Percentiles rank a stretch among this genome's conserved stretches.
Evolutionary conservation across 495 filamentous ascomycete species (phyloP).

Genomic region (Talaromyces nanjingensis): DNA sequence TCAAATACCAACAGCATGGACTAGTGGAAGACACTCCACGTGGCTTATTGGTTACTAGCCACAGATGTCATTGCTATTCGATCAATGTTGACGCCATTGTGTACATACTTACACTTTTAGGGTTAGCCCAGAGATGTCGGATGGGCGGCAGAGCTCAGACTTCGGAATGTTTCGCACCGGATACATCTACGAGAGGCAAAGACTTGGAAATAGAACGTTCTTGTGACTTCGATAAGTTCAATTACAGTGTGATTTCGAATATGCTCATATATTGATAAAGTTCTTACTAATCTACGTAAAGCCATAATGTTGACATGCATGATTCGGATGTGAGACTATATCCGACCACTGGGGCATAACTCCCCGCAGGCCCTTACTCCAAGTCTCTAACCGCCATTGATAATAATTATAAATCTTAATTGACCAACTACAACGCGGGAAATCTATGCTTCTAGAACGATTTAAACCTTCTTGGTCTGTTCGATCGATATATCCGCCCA

Average conservation of each 20-base stretch:
- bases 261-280: background rate
- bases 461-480: background rate
- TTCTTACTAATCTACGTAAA: background rate
- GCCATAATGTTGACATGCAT: background rate
- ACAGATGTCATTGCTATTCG: background rate
- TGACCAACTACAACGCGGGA: background rate
- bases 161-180: background rate
- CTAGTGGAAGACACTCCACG: background rate
- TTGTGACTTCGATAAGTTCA: background rate
- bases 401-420: background rate
- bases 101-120: background rate
- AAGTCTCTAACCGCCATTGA: no score
- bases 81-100: background rate
- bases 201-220: background rate
- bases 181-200: background rate
- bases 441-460: background rate
- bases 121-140: background rate
- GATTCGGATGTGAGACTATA: background rate
- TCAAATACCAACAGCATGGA: no score
- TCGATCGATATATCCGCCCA: no score
- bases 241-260: background rate
- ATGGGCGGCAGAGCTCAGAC: background rate
- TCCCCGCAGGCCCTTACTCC: no score
- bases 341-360: background rate
- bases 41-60: background rate